phyloP scores from a whole-genome alignment of 495 filamentous ascomycete genomes.

The Hypoxylon rickii region DNA sequence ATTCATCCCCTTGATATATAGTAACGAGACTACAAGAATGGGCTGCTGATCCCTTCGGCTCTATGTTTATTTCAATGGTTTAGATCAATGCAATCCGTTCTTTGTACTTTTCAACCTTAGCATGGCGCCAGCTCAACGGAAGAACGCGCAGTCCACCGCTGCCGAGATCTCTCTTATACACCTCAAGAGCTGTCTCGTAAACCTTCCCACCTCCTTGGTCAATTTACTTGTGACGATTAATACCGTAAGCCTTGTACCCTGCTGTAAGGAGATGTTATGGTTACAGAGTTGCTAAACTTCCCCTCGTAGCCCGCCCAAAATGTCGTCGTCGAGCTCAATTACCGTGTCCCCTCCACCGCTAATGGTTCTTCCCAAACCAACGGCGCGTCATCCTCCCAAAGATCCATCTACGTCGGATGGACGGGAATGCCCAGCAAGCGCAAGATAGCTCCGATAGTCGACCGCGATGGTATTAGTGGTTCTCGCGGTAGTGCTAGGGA shows the following conservation, averaged over 20 bases:
- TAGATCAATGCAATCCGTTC: not conserved
- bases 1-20: too few species aligned
- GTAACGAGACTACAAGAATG: too few species aligned
- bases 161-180: slow-evolving; percentile 81
- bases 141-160: slow-evolving; percentile 66
- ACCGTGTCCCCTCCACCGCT: slow-evolving; percentile 50
- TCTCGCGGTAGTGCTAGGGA: slow-evolving; percentile 61
- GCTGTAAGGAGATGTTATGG: too few species aligned
- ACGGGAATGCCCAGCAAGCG: slow-evolving; percentile 94
- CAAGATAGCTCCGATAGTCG: slow-evolving; percentile 71
- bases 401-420: slow-evolving; percentile 87
- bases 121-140: slow-evolving; percentile 61
- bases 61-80: too few species aligned
- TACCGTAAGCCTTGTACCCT: slow-evolving; percentile 79
- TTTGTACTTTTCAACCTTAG: slow-evolving; percentile 20
- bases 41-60: too few species aligned
- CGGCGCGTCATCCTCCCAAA: slow-evolving; percentile 52
- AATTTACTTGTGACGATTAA: slow-evolving; percentile 83
- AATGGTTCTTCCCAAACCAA: slow-evolving; percentile 41
- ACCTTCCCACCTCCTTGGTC: slow-evolving; percentile 84
- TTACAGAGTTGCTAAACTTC: slow-evolving; percentile 11
- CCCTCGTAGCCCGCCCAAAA: slow-evolving; percentile 79
- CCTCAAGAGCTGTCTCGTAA: slow-evolving; percentile 92
- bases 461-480: slow-evolving; percentile 70
- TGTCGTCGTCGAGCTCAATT: slow-evolving; percentile 89